Evolutionary conservation across 1,284 basidiomycete species (phyloP).

Genomic region (Trametes versicolor): DNA sequence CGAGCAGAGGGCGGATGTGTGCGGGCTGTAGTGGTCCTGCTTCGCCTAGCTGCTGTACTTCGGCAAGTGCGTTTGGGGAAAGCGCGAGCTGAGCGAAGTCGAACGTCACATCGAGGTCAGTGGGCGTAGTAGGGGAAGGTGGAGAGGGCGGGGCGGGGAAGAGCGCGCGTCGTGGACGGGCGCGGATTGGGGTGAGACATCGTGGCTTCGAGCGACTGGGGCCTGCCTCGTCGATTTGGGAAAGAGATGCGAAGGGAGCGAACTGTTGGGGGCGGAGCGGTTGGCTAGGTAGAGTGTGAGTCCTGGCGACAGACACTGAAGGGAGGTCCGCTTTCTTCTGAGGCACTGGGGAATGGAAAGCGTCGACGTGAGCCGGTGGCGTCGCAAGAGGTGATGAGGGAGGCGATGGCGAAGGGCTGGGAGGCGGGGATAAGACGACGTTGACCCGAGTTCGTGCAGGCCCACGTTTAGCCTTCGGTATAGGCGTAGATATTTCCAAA

Average conservation of each 20-base stretch:
- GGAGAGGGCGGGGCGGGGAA: conserved; percentile 61
- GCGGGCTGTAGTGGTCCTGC: conserved; percentile 43
- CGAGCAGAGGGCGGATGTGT: conserved; percentile 67
- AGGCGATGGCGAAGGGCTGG: conserved; percentile 22
- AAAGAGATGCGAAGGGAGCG: conserved; percentile 24
- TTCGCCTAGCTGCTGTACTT: conserved; percentile 27
- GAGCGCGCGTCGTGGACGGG: conserved; percentile 45
- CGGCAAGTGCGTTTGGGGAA: conserved; percentile 38
- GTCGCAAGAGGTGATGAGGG: conserved; percentile 14
- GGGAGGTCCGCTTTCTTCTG: background rate
- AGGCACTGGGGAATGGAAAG: background rate
- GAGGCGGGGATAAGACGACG: conserved; percentile 23
- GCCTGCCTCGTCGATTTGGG: conserved; percentile 43
- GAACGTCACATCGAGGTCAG: conserved; percentile 65
- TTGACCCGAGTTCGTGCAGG: conserved; percentile 16
- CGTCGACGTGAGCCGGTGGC: background rate
- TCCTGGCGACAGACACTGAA: conserved; percentile 9
- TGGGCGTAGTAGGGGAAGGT: conserved; percentile 53
- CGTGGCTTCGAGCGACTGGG: conserved; percentile 53
- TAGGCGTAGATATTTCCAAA: conserved; percentile 31
- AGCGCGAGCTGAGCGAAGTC: conserved; percentile 63
- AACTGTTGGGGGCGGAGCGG: conserved; percentile 18
- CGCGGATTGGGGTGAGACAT: conserved; percentile 75
- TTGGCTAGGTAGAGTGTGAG: conserved; percentile 21
- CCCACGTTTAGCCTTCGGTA: conserved; percentile 17